These are phyloP conservation scores for Ceratocystiopsis minuta DNA, from an alignment of 2,329 filamentous ascomycete genomes.

Conservation along the genomic window DNA sequence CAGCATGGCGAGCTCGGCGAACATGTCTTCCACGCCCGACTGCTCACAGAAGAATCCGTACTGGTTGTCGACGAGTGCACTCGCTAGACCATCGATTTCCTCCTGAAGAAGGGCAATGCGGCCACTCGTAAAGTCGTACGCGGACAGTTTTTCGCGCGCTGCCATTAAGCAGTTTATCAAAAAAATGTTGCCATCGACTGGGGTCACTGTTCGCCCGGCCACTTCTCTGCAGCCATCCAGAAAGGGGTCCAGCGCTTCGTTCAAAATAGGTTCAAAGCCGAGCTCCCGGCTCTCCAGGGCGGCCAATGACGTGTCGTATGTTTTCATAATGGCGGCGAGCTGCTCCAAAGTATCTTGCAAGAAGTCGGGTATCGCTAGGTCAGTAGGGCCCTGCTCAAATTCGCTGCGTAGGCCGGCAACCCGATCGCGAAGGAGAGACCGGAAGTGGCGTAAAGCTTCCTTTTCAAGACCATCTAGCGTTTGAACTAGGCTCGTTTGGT, in stretches of 20 bases:
- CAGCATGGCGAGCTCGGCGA: conserved; percentile 33
- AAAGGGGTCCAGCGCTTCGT: conserved; percentile 74
- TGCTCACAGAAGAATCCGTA: conserved; percentile 52
- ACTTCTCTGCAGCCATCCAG: conserved; percentile 57
- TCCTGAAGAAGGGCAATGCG: conserved; percentile 37
- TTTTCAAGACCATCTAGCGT: conserved; percentile 51
- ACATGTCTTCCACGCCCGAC: conserved; percentile 54
- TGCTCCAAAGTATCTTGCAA: conserved; percentile 63
- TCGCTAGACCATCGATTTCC: conserved; percentile 34
- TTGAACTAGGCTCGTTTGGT: conserved; percentile 49
- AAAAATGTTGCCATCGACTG: conserved; percentile 49
- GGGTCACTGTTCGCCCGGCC: conserved; percentile 34
- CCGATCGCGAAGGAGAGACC: conserved; percentile 62
- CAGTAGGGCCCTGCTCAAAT: conserved; percentile 48
- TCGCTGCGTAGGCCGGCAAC: conserved; percentile 57
- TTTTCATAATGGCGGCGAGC: conserved; percentile 62
- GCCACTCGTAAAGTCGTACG: conserved; percentile 45
- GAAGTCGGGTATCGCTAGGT: conserved; percentile 65
- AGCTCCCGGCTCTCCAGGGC: conserved; percentile 38
- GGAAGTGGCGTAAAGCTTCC: conserved; percentile 68
- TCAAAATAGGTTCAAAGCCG: conserved; percentile 57
- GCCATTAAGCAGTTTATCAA: conserved; percentile 52
- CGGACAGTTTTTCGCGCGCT: conserved; percentile 34
- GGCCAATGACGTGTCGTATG: conserved; percentile 66
- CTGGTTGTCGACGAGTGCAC: conserved; percentile 47